Conservation (phyloP, 148 eudicot genomes). For the Nyssa sinensis region DNA sequence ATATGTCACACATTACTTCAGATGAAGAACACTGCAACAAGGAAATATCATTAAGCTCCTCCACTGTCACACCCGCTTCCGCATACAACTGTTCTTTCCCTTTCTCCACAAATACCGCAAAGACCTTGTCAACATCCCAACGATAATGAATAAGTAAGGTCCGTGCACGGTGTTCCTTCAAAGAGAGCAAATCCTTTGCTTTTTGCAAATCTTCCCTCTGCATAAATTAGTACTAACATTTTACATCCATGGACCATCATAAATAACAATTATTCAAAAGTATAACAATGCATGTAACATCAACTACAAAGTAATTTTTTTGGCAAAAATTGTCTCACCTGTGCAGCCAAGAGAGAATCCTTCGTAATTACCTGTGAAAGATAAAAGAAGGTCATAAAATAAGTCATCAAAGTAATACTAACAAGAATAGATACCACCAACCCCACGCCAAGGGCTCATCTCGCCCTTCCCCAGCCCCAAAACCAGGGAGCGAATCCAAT, state of each 20-base stretch:
- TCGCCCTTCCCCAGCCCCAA: too few species aligned
- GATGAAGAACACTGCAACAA: slow-evolving; percentile 26
- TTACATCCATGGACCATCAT: background rate
- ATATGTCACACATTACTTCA: slow-evolving; percentile 42
- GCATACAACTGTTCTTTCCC: slow-evolving; percentile 50
- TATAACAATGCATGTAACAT: background rate
- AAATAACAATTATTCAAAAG: too few species aligned
- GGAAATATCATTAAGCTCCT: slow-evolving; percentile 21
- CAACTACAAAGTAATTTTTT: background rate
- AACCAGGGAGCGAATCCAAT: too few species aligned
- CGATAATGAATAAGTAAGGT: slow-evolving; percentile 76
- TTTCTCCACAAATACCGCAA: slow-evolving; percentile 50
- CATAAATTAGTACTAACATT: slow-evolving; percentile 8
- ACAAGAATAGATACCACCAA: background rate
- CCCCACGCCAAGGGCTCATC: background rate
- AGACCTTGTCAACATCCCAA: slow-evolving; percentile 66
- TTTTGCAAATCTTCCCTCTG: slow-evolving; percentile 70
- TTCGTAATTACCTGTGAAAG: slow-evolving; percentile 57
- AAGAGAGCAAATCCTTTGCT: slow-evolving; percentile 66
- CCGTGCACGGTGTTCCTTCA: slow-evolving; percentile 75
- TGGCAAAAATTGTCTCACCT: slow-evolving; percentile 33
- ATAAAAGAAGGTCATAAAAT: background rate
- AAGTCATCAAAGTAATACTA: background rate
- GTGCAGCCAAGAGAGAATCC: slow-evolving; percentile 68
- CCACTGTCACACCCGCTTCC: slow-evolving; percentile 57